Percentiles rank a stretch among this genome's conserved stretches.
Conservation (phyloP, 2,329 filamentous ascomycete genomes). For the Apiospora koreana region DNA sequence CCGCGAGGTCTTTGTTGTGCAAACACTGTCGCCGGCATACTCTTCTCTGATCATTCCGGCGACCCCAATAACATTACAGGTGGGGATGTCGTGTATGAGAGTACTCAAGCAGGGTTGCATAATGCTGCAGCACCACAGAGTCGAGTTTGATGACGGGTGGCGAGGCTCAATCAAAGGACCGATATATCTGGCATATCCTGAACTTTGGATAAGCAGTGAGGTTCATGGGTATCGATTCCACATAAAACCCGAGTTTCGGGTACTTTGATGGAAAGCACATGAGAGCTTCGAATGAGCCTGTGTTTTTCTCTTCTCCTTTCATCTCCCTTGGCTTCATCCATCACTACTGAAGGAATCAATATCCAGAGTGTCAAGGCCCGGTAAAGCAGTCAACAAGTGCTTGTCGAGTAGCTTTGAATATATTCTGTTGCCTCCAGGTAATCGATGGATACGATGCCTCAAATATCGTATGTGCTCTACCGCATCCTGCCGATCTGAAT, state of each 20-base stretch:
- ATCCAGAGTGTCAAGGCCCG: conserved; percentile 5
- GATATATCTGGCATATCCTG: neutral
- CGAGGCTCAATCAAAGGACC: neutral
- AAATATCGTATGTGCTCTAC: conserved; percentile 41
- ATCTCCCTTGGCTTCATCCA: neutral
- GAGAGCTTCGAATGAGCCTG: neutral
- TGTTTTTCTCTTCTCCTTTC: neutral
- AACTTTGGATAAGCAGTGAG: neutral
- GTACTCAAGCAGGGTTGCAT: neutral
- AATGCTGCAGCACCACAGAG: neutral
- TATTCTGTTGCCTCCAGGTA: conserved; percentile 39
- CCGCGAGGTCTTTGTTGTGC: neutral
- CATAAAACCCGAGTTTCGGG: neutral
- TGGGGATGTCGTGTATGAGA: too few species aligned
- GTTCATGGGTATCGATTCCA: neutral
- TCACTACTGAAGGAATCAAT: neutral
- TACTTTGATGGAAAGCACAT: neutral
- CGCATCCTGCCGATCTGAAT: conserved; percentile 26
- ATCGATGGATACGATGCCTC: conserved; percentile 35
- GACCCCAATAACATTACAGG: too few species aligned
- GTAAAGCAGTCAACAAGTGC: conserved; percentile 27
- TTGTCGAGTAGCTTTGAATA: conserved; percentile 42
- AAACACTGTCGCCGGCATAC: neutral
- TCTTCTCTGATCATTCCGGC: neutral
- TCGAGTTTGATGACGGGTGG: neutral